Evolutionary conservation across 169 alveolate species (phyloP), one percentile per base, ranked within the genome.

Genomic region (Cryptosporidium andersoni): DNA sequence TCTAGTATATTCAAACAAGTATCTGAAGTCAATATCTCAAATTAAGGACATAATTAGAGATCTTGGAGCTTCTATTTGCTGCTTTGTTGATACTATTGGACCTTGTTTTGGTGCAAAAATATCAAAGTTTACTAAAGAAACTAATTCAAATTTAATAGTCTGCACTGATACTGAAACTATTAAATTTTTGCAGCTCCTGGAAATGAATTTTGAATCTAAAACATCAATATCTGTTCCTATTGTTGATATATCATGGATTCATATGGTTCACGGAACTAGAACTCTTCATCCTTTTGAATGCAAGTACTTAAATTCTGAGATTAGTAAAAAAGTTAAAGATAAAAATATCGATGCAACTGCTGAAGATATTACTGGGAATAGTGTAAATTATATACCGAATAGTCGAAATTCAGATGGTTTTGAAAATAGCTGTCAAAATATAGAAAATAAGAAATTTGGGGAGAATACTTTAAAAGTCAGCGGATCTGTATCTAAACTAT

Each of bases 211-310:
- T 60, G 65, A 60, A 14, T 6, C 48, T 34, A 60, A 34, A 34
- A 60, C 39, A n/a, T 16, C 11, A 34, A n/a, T 42, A 39, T 6
- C 4, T 16, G 25, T 74, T n/a, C 55, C 40, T 16, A 43, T 74
- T 40, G 85, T 74, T 16, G 49, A 63, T 43, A 68, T 58, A 45
- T 74, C 85, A 40, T 74, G 85, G 85, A 16, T 74, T 43, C 55
- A 74, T 45, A 74, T 74, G 85, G 85, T 74, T 4, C 40, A 74
- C 60, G 85, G 85, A 14, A 74, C 85, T 11, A 43, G 85, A 25
- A 74, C 67, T 16, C 39, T 74, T 34, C 85, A 74, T 58, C 85
- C 85, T 5, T 74, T 74, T 42, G 85, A 42, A 2, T 56, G 51
- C 60, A 74, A 55, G 2, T 74, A 58, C 48, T 60, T 36, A 42